phyloP scores from a whole-genome alignment of 495 filamentous ascomycete species.

The Talaromyces wortmannii region DNA sequence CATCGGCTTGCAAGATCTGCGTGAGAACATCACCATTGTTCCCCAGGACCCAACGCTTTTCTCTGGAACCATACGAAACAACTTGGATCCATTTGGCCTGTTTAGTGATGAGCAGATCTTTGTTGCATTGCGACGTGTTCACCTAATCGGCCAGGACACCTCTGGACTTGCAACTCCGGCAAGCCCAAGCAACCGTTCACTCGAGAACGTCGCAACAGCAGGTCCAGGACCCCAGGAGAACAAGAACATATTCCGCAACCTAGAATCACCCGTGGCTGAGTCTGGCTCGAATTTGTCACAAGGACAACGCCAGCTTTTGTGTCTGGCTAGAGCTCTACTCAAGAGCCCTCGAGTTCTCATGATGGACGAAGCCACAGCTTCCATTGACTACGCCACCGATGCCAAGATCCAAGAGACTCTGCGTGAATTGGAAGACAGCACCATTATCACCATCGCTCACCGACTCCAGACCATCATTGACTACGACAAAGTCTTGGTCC shows the following conservation, averaged over 20 bases:
- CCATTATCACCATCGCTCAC: conserved; percentile 98
- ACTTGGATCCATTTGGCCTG: conserved; percentile 87
- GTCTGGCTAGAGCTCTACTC: conserved; percentile 88
- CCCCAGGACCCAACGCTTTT: conserved; percentile 98
- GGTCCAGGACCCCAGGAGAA: conserved; percentile 49
- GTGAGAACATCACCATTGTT: conserved; percentile 93
- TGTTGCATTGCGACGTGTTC: conserved; percentile 79
- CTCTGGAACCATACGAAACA: conserved; percentile 88
- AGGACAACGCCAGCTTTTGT: conserved; percentile 92
- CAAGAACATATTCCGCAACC: conserved; percentile 90
- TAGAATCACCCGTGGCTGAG: conserved; percentile 79
- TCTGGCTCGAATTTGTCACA: conserved; percentile 95
- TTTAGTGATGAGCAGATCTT: conserved; percentile 94
- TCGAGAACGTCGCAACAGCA: conserved; percentile 9
- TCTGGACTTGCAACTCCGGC: conserved; percentile 34
- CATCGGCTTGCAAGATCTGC: conserved; percentile 86
- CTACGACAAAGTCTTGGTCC: conserved; percentile 95
- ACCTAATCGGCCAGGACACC: conserved; percentile 65
- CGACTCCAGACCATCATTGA: conserved; percentile 93
- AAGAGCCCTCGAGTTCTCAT: conserved; percentile 87
- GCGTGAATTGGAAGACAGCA: conserved; percentile 75
- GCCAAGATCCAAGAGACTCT: conserved; percentile 94
- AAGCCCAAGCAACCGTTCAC: conserved; percentile 7
- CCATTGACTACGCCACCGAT: conserved; percentile 96
- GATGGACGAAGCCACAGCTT: conserved; percentile 99